Percentiles rank a stretch among this genome's conserved stretches.
Conservation (phyloP, 164 flowering plant genomes). For the Taxillus chinensis region DNA sequence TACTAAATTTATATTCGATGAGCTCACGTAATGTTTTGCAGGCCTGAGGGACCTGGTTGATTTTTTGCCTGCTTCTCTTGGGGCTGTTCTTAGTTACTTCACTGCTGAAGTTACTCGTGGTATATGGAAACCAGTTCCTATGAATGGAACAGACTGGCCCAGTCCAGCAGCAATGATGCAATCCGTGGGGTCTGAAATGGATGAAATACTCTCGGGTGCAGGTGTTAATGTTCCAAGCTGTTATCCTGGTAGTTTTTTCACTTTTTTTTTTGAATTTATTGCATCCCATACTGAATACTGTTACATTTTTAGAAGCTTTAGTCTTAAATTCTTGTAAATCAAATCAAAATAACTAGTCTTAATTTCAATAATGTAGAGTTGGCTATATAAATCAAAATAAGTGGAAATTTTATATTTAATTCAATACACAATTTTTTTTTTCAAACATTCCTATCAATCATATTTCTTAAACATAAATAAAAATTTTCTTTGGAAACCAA, state of each 20-base stretch:
- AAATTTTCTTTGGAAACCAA: no score
- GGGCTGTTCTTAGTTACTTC: slow-evolving; percentile 66
- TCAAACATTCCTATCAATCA: no score
- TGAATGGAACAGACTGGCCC: slow-evolving; percentile 99
- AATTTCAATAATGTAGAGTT: no score
- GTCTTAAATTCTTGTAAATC: no score
- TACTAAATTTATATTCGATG: neutral
- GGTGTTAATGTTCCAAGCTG: slow-evolving; percentile 57
- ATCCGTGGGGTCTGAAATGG: slow-evolving; percentile 57
- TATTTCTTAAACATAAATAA: no score
- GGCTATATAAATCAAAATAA: no score
- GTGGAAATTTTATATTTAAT: no score
- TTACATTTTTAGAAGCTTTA: no score
- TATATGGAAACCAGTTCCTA: slow-evolving; percentile 78
- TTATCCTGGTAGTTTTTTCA: slow-evolving; percentile 31
- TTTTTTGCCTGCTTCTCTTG: slow-evolving; percentile 84
- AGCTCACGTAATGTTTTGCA: slow-evolving; percentile 24
- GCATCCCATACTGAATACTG: neutral
- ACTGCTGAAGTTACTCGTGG: slow-evolving; percentile 90
- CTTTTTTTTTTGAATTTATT: neutral
- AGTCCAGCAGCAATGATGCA: slow-evolving; percentile 80
- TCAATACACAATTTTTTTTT: no score
- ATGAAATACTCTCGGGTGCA: slow-evolving; percentile 58
- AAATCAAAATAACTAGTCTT: no score
- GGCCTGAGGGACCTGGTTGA: slow-evolving; percentile 92